Evolutionary conservation across 1,139 yeast species (phyloP), one percentile per base, ranked within the genome.

Genomic region (Suhomyces anneliseae): DNA sequence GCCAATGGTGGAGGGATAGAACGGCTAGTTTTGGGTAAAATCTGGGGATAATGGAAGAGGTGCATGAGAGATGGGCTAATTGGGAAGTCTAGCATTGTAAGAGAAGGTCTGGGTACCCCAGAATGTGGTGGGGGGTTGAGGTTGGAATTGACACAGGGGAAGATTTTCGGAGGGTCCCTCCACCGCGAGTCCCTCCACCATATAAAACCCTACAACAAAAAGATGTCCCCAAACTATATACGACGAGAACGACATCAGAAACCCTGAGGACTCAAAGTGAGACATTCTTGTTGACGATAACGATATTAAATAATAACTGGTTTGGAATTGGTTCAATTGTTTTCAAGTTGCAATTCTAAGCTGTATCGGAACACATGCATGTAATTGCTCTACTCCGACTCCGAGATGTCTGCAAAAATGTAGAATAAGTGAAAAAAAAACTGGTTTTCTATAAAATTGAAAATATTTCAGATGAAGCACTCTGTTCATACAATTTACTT

Each of bases 131-230:
- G 27, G 8, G 12, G n/a, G 11, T n/a, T 15, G n/a, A n/a, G 36
- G 36, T 4, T 34, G 8, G 15, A 9, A 12, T 34, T 10, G 15
- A 14, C 15, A 32, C 7, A 32, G 12, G 12, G 36, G 14, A n/a
- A 29, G 14, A 12, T 34, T 14, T 34, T 9, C 36, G 19, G 36
- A 34, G 14, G 12, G 36, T n/a, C 12, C 36, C 34, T n/a, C 36
- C 36, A 9, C 34, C 11, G 8, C 15, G 11, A n/a, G 27, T 38
- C 40, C 40, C 41, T 39, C 41, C 41, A 39, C 41, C 36, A 31
- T 11, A 32, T 5, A 32, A 32, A 32, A 32, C 34, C 34, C 34
- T 11, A n/a, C 11, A n/a, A 10, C 34, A 32, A 34, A 34, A 12
- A 19, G 36, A 14, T 19, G 15, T 34, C 9, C 11, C 12, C 36